These are phyloP conservation scores for Dalbergia cultrata DNA, from an alignment of 306 rosid species.

Conservation along the genomic window DNA sequence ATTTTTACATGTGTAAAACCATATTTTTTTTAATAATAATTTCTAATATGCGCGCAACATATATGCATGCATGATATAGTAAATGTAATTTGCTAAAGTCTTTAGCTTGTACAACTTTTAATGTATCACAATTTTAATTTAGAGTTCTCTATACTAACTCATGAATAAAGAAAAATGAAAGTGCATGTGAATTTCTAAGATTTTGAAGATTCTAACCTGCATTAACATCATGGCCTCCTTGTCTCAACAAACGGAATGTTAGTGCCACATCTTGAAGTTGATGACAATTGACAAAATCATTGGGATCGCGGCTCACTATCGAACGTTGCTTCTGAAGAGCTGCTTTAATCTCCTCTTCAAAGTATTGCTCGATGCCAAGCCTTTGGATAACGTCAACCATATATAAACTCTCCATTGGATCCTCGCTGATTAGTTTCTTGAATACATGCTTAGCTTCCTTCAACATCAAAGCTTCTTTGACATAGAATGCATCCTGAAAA, in stretches of 20 bases:
- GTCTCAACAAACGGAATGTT: constrained; percentile 42
- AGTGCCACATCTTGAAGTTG: constrained; percentile 23
- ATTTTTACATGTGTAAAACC: too few relatives aligned
- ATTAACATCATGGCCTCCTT: constrained; percentile 39
- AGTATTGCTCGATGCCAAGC: constrained; percentile 52
- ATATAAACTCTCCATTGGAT: constrained; percentile 25
- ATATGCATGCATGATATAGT: too few relatives aligned
- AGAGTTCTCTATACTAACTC: too few relatives aligned
- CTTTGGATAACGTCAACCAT: constrained; percentile 50
- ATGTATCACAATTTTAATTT: too few relatives aligned
- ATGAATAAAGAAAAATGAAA: too few relatives aligned
- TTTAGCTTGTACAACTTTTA: too few relatives aligned
- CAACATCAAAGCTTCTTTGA: constrained; percentile 25
- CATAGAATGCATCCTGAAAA: constrained; percentile 28
- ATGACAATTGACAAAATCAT: neutral
- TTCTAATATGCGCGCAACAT: too few relatives aligned
- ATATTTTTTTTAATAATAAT: too few relatives aligned
- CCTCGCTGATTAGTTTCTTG: constrained; percentile 8
- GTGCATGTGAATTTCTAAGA: too few relatives aligned
- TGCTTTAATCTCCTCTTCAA: constrained; percentile 49
- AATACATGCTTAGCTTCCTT: constrained; percentile 40
- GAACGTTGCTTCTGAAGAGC: constrained; percentile 35
- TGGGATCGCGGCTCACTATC: constrained; percentile 1
- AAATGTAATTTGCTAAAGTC: too few relatives aligned
- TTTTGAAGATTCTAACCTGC: constrained; percentile 32